These are phyloP conservation scores for Carex scoparia DNA, from an alignment of 176 grass and related monocot genomes.

Conservation along the genomic window DNA sequence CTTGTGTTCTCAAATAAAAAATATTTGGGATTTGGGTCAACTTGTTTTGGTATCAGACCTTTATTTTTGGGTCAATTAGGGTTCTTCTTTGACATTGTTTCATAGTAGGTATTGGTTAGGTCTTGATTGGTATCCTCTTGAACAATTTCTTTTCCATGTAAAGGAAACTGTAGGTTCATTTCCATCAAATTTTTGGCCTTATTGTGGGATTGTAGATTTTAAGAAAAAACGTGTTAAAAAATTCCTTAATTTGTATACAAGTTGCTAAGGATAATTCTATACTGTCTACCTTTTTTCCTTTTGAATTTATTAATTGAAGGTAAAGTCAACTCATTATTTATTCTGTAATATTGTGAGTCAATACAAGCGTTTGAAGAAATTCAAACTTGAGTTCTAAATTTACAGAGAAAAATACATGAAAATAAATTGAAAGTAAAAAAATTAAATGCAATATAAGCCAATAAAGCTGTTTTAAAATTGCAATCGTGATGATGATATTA, in stretches of 20 bases:
- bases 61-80: background rate
- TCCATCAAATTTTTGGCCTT: background rate
- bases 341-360: background rate
- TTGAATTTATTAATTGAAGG: background rate
- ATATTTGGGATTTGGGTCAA: background rate
- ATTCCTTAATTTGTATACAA: background rate
- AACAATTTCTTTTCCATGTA: background rate
- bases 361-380: background rate
- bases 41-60: background rate
- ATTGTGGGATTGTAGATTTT: background rate
- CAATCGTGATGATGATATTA: background rate
- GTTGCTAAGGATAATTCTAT: background rate
- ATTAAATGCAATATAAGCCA: background rate
- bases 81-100: background rate
- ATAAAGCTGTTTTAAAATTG: background rate
- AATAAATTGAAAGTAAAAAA: background rate
- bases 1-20: background rate
- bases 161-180: constrained; percentile 8
- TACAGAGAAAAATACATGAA: background rate
- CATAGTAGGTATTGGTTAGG: background rate
- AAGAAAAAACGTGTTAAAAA: background rate
- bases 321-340: constrained; percentile 1
- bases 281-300: background rate
- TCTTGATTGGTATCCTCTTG: background rate
- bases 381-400: background rate